These are phyloP conservation scores for Globisporangium parvum DNA, from an alignment of 352 stramenopile genomes.

Conservation along the genomic window DNA sequence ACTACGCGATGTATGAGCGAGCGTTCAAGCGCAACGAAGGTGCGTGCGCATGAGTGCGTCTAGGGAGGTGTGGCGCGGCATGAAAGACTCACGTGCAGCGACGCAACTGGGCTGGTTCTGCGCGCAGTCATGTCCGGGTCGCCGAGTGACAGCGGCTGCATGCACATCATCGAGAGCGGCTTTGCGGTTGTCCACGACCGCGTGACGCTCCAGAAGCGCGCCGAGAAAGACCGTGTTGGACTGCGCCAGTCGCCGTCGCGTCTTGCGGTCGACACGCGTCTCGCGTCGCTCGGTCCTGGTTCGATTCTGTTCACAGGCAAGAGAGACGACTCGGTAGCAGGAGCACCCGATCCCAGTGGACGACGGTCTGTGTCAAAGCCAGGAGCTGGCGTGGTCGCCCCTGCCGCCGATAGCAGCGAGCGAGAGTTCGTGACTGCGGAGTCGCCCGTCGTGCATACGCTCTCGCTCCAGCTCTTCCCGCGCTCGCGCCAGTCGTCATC, in stretches of 20 bases:
- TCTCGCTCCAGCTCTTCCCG: conserved; percentile 24
- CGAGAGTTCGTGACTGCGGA: conserved; percentile 33
- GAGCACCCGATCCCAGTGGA: too few relatives aligned
- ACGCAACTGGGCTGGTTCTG: not conserved
- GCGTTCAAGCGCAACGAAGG: conserved; percentile 39
- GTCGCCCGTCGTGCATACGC: conserved; percentile 28
- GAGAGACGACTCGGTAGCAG: not conserved
- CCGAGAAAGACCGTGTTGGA: conserved; percentile 6
- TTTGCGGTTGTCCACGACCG: conserved; percentile 36
- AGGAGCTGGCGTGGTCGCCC: not conserved
- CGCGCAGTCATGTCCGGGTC: conserved; percentile 26
- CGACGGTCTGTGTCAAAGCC: not conserved
- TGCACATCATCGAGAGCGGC: conserved; percentile 36
- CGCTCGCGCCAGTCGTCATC: conserved; percentile 1
- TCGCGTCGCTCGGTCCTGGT: conserved; percentile 31
- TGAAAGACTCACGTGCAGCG: too few relatives aligned
- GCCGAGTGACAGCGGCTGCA: conserved; percentile 16
- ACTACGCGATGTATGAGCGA: conserved; percentile 28
- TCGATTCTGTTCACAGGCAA: conserved; percentile 30
- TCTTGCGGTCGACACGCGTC: conserved; percentile 27
- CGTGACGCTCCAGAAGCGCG: conserved; percentile 24
- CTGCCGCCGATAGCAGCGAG: not conserved
- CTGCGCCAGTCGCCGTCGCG: conserved; percentile 12
- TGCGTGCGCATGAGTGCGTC: conserved; percentile 4
- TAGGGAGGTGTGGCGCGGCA: not conserved